phyloP scores from a whole-genome alignment of 2,329 filamentous ascomycete genomes.

The Colletotrichum higginsianum region DNA sequence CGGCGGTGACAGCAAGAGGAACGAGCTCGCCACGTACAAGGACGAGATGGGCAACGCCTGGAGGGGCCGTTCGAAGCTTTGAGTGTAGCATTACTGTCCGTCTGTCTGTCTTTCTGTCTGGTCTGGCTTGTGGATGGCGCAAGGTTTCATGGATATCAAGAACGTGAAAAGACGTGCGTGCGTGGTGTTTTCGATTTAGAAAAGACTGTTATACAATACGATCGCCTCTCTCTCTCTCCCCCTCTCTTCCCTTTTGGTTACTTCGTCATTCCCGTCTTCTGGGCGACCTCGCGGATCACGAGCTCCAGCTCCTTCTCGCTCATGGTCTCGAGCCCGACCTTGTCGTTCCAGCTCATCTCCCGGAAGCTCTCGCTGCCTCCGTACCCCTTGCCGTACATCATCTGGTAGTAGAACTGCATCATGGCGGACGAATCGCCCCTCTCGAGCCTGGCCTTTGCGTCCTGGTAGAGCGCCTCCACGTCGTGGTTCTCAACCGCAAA shows the following conservation, averaged over 20 bases:
- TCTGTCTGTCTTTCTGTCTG: no score
- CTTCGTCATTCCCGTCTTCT: not conserved
- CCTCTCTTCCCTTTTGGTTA: not conserved
- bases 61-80: constrained; percentile 39
- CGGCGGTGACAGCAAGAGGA: constrained; percentile 60
- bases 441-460: constrained; percentile 6
- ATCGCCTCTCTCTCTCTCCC: not conserved
- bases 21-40: constrained; percentile 56
- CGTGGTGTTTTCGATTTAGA: constrained; percentile 1
- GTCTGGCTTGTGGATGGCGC: not conserved
- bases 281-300: not conserved
- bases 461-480: constrained; percentile 8
- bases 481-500: constrained; percentile 9
- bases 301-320: constrained; percentile 1
- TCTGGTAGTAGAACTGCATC: constrained; percentile 21
- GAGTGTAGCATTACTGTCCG: not conserved
- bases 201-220: constrained; percentile 11
- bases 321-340: not conserved
- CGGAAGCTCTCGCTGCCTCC: constrained; percentile 31
- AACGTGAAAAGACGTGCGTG: not conserved
- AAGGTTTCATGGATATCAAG: not conserved
- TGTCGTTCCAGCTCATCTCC: constrained; percentile 37
- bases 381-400: constrained; percentile 36
- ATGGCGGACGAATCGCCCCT: constrained; percentile 18
- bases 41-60: constrained; percentile 52